Evolutionary conservation across 1,284 basidiomycete species (phyloP), one percentile per base, ranked within the genome.

Genomic region (Polyporus tsugae): DNA sequence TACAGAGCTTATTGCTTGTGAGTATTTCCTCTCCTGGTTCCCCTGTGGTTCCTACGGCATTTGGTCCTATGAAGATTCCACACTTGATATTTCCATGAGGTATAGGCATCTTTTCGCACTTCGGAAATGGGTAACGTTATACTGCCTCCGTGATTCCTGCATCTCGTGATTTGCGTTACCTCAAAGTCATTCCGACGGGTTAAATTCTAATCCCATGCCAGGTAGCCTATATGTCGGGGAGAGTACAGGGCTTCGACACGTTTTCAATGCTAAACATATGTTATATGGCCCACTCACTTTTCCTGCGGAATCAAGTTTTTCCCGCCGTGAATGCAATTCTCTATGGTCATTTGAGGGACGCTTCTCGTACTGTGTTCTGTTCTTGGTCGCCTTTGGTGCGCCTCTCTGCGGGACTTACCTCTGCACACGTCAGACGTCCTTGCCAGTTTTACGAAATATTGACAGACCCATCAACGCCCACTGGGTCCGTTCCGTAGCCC

Each of bases 1-100:
- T n/a, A n/a, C 70, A 80, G 80, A 78, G 78, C 52, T 70, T 81
- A 4, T 72, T 81, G 1, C 68, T 81, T 17, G 79, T 80, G 71
- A 73, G 79, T 75, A n/a, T 35, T 6, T 53, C 41, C 17, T 58
- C 38, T 17, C 46, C 33, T 65, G 11, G 41, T 15, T n/a, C 9
- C 13, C 29, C 11, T 6, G 5, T 1, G 52, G 29, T 29, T 6
- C 29, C 13, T 29, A 1, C 10, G 9, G 25, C 49, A 13, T 15
- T 52, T 10, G 11, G 10, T 4, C 49, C 25, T 29, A 25, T 29
- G 49, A 25, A 11, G 25, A 29, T 29, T 11, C 22, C 49, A n/a
- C 44, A n/a, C 39, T 15, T 41, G 39, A 41, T 41, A 41, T 13
- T 15, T 41, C 4, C 39, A 41, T 15, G 39, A 41, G 39, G 39